Conservation (phyloP, 805 yeast genomes). For the Barnettozyma populi region DNA sequence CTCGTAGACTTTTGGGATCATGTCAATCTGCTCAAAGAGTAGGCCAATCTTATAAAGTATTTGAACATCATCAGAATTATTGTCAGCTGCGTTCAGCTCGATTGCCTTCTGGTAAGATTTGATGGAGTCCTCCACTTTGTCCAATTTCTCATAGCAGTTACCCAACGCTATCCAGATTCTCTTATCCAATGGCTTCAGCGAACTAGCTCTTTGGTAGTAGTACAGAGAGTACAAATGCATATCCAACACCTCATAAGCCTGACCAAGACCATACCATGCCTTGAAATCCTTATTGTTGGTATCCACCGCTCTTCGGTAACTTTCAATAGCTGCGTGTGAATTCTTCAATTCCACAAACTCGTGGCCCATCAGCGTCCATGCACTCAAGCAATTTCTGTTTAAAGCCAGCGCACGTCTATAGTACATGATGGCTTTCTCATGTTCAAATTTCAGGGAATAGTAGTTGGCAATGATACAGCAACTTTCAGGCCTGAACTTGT, state of each 20-base stretch:
- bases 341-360: slow-evolving; percentile 95
- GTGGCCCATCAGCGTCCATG: slow-evolving; percentile 99
- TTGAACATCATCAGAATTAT: slow-evolving; percentile 49
- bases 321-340: slow-evolving; percentile 95
- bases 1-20: slow-evolving; percentile 25
- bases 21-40: slow-evolving; percentile 53
- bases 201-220: slow-evolving; percentile 87
- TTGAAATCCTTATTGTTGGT: slow-evolving; percentile 83
- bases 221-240: slow-evolving; percentile 91
- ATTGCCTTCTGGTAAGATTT: slow-evolving; percentile 79
- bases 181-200: slow-evolving; percentile 81
- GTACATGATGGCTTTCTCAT: slow-evolving; percentile 90
- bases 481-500: slow-evolving; percentile 87
- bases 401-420: slow-evolving; percentile 84
- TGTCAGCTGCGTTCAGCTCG: slow-evolving; percentile 32
- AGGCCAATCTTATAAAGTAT: slow-evolving; percentile 64
- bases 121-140: slow-evolving; percentile 65
- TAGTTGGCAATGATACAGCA: slow-evolving; percentile 93
- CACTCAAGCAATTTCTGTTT: slow-evolving; percentile 74
- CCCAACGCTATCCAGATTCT: slow-evolving; percentile 97
- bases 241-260: slow-evolving; percentile 93
- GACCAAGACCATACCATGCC: slow-evolving; percentile 98
- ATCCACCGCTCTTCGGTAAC: slow-evolving; percentile 89
- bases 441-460: slow-evolving; percentile 86
- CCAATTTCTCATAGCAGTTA: slow-evolving; percentile 77